These are phyloP conservation scores for Isoetes taiwanensis DNA, from an alignment of 75 land plant species.

Conservation along the genomic window DNA sequence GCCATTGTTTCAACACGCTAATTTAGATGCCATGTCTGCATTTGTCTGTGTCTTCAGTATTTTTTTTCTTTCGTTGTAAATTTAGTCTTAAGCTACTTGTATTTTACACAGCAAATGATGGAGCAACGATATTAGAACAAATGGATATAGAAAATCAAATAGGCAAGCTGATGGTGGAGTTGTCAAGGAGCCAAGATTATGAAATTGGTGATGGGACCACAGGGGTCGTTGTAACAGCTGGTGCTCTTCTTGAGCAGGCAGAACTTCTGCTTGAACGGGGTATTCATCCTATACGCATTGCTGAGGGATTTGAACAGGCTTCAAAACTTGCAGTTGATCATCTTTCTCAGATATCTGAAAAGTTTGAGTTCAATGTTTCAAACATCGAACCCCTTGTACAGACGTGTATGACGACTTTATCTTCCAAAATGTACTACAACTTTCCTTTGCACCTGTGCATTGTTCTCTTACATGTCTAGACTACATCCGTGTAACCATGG, in stretches of 20 bases:
- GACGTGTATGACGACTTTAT: conserved; percentile 97
- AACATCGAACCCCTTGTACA: conserved; percentile 74
- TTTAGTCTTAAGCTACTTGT: background rate
- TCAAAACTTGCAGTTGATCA: conserved; percentile 84
- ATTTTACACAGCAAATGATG: conserved; percentile 90
- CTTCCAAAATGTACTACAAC: conserved; percentile 70
- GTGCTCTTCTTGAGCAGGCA: background rate
- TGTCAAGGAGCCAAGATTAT: conserved; percentile 10
- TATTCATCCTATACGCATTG: conserved; percentile 92
- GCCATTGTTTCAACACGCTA: no score
- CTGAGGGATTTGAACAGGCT: conserved; percentile 96
- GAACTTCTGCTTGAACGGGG: conserved; percentile 52
- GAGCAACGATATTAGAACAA: conserved; percentile 94
- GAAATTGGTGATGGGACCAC: conserved; percentile 11
- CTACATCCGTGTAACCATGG: background rate
- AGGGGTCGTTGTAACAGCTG: conserved; percentile 8
- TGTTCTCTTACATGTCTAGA: background rate
- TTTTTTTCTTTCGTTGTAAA: background rate
- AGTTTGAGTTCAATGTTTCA: conserved; percentile 47
- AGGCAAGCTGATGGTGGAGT: conserved; percentile 17
- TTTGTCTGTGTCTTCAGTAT: background rate
- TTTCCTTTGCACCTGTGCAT: background rate
- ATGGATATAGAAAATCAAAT: conserved; percentile 99
- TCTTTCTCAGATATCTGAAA: conserved; percentile 54
- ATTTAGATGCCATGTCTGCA: no score